Percentiles rank a stretch among this genome's conserved stretches.
Evolutionary conservation across 441 rosid genomes (phyloP).

Genomic region (Manihot esculenta): DNA sequence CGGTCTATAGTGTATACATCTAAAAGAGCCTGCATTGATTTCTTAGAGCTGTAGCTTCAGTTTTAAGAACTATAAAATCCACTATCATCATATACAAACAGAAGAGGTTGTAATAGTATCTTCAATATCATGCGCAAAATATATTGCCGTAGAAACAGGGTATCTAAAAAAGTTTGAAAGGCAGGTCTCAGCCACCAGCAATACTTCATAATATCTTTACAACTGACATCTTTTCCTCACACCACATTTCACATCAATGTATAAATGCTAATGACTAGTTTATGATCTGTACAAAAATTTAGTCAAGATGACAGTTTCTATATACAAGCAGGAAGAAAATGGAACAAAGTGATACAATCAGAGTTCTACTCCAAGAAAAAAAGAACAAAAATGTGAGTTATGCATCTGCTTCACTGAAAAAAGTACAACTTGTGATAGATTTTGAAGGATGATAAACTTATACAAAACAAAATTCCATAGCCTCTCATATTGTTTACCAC

Average conservation of each 20-base stretch:
- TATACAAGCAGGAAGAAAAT: neutral
- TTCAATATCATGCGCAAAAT: neutral
- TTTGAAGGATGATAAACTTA: too few relatives aligned
- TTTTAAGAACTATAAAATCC: neutral
- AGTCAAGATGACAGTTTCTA: neutral
- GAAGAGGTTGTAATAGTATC: neutral
- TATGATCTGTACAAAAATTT: neutral
- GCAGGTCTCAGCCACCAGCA: neutral
- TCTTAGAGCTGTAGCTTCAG: neutral
- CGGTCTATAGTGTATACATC: slow-evolving; percentile 88
- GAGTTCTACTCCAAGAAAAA: neutral
- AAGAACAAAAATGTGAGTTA: neutral
- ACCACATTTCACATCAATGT: neutral
- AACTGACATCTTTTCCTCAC: neutral
- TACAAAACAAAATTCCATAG: neutral
- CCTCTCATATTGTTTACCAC: neutral
- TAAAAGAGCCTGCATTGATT: slow-evolving; percentile 68
- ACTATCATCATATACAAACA: neutral
- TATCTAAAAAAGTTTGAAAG: too few relatives aligned
- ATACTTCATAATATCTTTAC: neutral
- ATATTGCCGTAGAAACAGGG: neutral
- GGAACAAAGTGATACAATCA: neutral
- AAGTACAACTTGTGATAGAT: neutral
- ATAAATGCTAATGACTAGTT: neutral
- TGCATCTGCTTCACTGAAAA: neutral